phyloP scores from a whole-genome alignment of 78 protist species.

The Guillardia theta region DNA sequence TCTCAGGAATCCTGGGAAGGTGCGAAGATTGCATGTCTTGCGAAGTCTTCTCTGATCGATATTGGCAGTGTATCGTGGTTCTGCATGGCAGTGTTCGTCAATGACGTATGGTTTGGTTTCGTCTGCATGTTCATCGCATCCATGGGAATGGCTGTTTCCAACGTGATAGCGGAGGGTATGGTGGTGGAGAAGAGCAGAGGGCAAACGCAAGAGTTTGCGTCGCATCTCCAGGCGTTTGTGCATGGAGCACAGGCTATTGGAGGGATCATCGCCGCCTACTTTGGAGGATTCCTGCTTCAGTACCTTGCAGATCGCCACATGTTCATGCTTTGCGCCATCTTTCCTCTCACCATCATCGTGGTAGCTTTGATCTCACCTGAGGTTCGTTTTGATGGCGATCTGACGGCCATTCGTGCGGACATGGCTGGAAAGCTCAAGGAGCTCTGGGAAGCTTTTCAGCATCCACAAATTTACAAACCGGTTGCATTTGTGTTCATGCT shows the following conservation, averaged over 20 bases:
- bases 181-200: not conserved
- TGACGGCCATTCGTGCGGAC: not conserved
- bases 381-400: not conserved
- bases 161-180: conserved; percentile 24
- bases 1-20: not conserved
- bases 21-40: too few relatives aligned
- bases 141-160: not conserved
- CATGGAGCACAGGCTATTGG: conserved; percentile 19
- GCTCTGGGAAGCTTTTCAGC: not conserved
- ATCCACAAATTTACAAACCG: not conserved
- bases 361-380: not conserved
- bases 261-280: not conserved
- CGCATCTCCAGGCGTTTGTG: not conserved
- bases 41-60: too few relatives aligned
- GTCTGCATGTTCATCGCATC: not conserved
- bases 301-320: not conserved
- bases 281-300: not conserved
- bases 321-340: not conserved
- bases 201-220: not conserved
- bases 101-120: not conserved
- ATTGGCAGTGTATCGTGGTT: not conserved
- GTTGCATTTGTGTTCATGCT: not conserved
- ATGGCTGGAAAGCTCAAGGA: not conserved
- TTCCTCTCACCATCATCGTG: not conserved
- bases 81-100: not conserved